Evolutionary conservation across 2,329 filamentous ascomycete genomes (phyloP), one percentile per base, ranked within the genome.

Genomic region (Colletotrichum scovillei): DNA sequence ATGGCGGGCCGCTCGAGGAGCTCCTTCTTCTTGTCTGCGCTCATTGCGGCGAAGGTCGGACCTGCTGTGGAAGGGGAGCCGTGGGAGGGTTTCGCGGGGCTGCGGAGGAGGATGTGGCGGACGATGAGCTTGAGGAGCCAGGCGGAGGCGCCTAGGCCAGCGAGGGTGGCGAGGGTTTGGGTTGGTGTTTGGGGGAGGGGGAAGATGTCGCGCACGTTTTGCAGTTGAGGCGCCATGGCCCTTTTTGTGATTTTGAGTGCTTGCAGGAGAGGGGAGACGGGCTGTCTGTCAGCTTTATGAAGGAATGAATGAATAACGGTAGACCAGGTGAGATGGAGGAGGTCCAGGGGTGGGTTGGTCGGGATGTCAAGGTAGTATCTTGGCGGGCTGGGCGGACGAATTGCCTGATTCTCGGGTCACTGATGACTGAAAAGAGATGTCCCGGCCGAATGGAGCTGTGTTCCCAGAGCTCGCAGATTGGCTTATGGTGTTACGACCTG

Each of bases 1-100:
- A 91, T 85, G 76, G 89, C 88, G 56, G 84, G 88, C 63, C 81
- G 70, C 30, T 76, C 76, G 26, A 67, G 72, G 19, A 73, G 71
- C n/a, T 52, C 56, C 55, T 49, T 63, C 56, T 62, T 64, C 26
- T 9, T 35, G 7, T 73, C 67, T 56, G 67, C n/a, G 49, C 28
- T 24, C 71, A 73, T 73, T 26, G 71, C 62, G 9, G 67, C 60
- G 49, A 71, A 73, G 14, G 63, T 63, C 35, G 71, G 67, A 12
- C 71, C 71, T 56, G 71, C 16, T 32, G 71, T 52, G 3, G 71
- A 73, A 16, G 71, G 35, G 9, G 71, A 66, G n/a, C 32, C 42
- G 53, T 24, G 60, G 9, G 71, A 71, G 56, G 19, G 71, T 26
- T 70, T 70, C 28, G 71, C 60, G 22, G 71, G 67, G 35, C 42